Percentiles rank a stretch among this genome's conserved stretches.
phyloP scores from a whole-genome alignment of 331 rosid species.

The Pyracantha coccinea region DNA sequence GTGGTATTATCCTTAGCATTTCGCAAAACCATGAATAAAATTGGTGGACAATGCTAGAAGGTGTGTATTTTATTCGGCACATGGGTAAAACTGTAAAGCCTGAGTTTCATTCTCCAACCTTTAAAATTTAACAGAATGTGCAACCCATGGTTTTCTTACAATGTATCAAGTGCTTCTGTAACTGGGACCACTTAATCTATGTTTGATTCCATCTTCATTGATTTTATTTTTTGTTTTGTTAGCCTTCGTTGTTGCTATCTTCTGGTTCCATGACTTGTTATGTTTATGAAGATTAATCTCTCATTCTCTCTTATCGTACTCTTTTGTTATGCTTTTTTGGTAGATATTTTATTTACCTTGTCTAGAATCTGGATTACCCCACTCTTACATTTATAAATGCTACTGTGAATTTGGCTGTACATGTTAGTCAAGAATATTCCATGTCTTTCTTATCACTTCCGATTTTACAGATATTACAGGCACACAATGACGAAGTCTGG shows the following conservation, averaged over 20 bases:
- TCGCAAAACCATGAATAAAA: neutral
- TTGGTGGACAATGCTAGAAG: neutral
- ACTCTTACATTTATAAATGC: neutral
- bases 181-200: neutral
- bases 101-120: neutral
- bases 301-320: neutral
- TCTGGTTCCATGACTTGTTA: neutral
- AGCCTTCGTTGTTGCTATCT: neutral
- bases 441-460: constrained; percentile 1
- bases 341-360: neutral
- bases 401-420: neutral
- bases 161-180: neutral
- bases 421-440: neutral
- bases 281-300: neutral
- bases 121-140: neutral
- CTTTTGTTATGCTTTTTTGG: neutral
- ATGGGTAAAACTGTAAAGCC: neutral
- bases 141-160: neutral
- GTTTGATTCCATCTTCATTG: neutral
- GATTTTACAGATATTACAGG: constrained; percentile 59
- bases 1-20: neutral
- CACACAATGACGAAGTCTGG: constrained; percentile 90
- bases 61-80: neutral
- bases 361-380: neutral
- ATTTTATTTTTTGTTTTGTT: neutral